phyloP scores from a whole-genome alignment of 2,329 filamentous ascomycete genomes.

The Fusarium praegraminearum region DNA sequence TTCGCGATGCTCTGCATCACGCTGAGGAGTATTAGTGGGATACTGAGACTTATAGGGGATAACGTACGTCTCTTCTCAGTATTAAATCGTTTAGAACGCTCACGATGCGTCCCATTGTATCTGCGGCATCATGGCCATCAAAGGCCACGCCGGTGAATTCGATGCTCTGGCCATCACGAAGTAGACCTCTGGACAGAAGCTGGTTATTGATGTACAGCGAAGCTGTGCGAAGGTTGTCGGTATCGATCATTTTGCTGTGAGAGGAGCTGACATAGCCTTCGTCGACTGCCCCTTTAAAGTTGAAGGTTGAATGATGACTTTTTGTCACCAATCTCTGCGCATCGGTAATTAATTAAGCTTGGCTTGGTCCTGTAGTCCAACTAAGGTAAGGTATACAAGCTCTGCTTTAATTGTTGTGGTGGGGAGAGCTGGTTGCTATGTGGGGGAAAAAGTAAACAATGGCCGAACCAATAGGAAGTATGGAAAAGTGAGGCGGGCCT shows the following conservation, averaged over 20 bases:
- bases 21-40: slow-evolving; percentile 62
- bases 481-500: slow-evolving; percentile 41
- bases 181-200: slow-evolving; percentile 72
- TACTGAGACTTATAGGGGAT: neutral
- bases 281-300: slow-evolving; percentile 17
- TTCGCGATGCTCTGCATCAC: slow-evolving; percentile 90
- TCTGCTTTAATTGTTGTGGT: slow-evolving; percentile 43
- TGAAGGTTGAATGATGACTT: slow-evolving; percentile 21
- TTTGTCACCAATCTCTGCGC: slow-evolving; percentile 26
- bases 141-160: slow-evolving; percentile 81
- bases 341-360: slow-evolving; percentile 16
- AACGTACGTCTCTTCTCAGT: slow-evolving; percentile 81
- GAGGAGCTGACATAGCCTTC: slow-evolving; percentile 37
- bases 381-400: slow-evolving; percentile 33
- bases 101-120: slow-evolving; percentile 87
- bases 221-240: slow-evolving; percentile 73
- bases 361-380: slow-evolving; percentile 25
- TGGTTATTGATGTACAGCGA: slow-evolving; percentile 81
- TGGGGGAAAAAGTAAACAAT: slow-evolving; percentile 56
- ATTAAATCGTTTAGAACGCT: slow-evolving; percentile 95
- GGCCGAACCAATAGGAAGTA: slow-evolving; percentile 41
- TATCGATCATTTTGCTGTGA: slow-evolving; percentile 64
- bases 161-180: slow-evolving; percentile 77
- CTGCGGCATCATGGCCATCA: slow-evolving; percentile 64
- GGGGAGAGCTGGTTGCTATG: slow-evolving; percentile 53